Conservation (phyloP, 805 yeast genomes). For the Kodamaea neixiangensis region DNA sequence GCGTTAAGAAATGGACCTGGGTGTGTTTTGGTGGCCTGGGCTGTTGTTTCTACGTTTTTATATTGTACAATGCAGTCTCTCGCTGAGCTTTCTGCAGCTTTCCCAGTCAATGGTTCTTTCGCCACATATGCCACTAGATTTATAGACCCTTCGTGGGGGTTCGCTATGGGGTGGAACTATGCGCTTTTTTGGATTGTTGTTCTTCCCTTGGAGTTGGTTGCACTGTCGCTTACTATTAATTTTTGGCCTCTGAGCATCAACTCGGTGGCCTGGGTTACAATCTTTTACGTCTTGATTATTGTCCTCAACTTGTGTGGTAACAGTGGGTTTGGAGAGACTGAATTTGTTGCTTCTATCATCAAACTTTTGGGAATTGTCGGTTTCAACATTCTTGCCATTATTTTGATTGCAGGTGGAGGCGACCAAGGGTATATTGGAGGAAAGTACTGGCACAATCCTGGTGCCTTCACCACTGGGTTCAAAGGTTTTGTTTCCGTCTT, state of each 20-base stretch:
- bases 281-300: slow-evolving; percentile 39
- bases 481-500: slow-evolving; percentile 42
- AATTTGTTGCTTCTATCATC: slow-evolving; percentile 35
- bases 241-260: slow-evolving; percentile 42
- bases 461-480: slow-evolving; percentile 37
- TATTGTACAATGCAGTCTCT: slow-evolving; percentile 47
- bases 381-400: slow-evolving; percentile 40
- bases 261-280: slow-evolving; percentile 43
- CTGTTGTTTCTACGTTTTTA: slow-evolving; percentile 39
- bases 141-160: slow-evolving; percentile 47
- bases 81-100: slow-evolving; percentile 40
- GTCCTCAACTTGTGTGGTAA: slow-evolving; percentile 37
- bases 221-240: slow-evolving; percentile 41
- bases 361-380: slow-evolving; percentile 43
- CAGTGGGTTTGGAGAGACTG: slow-evolving; percentile 41
- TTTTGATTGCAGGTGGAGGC: slow-evolving; percentile 43
- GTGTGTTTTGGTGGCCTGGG: slow-evolving; percentile 39
- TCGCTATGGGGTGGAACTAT: slow-evolving; percentile 48
- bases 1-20: slow-evolving; percentile 39
- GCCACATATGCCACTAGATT: slow-evolving; percentile 43
- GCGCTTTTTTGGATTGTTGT: slow-evolving; percentile 47
- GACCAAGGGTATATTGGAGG: slow-evolving; percentile 41
- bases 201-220: slow-evolving; percentile 44
- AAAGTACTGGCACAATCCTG: slow-evolving; percentile 38
- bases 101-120: slow-evolving; percentile 44